Base-by-base conservation (phyloP, 371 early-diverging fungal species). In the Homolaphlyctis polyrhiza region DNA sequence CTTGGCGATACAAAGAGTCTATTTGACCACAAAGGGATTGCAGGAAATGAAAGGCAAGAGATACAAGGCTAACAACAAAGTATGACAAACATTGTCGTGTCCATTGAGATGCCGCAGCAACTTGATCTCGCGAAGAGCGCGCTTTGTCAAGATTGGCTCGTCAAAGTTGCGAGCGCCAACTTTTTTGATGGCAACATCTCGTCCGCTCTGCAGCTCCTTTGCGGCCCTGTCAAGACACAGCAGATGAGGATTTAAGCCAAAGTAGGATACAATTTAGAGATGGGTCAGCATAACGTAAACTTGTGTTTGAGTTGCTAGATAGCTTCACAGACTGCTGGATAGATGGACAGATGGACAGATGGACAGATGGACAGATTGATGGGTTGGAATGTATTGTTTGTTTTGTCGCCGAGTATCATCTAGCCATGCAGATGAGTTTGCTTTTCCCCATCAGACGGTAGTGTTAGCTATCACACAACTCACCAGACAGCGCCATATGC, bases 51-150 rank as follows among this genome's bases (percentile, higher is more conserved):
- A 58, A 27, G 8, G 13, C 18, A 35, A 35, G 18, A 27, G n/a
- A n/a, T n/a, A n/a, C n/a, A n/a, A n/a, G n/a, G n/a, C n/a, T n/a
- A 23, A 45, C 45, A 45, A 25, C 13, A 62, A 62, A 61, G 8
- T 21, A 62, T 16, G 14, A 52, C 60, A 35, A 54, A 82, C 79
- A 70, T 83, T 83, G 50, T 80, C 81, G 61, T 79, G 68, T 2
- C 79, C 79, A 62, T 79, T 71, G 25, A 83, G 65, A 62, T 83
- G 83, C 30, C 76, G 49, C n/a, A 83, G 61, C 25, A 83, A 65
- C 64, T 81, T 79, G 60, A 83, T 60, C 65, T 83, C 83, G 39
- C 83, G 64, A 59, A 83, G 66, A 4, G 83, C 78, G 28, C 83
- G 66, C 65, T 83, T 83, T 6, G 83, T 75, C 35, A 80, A 64